Evolutionary conservation across 202 grass and related monocot species (phyloP).

Genomic region (Musa balbisiana): DNA sequence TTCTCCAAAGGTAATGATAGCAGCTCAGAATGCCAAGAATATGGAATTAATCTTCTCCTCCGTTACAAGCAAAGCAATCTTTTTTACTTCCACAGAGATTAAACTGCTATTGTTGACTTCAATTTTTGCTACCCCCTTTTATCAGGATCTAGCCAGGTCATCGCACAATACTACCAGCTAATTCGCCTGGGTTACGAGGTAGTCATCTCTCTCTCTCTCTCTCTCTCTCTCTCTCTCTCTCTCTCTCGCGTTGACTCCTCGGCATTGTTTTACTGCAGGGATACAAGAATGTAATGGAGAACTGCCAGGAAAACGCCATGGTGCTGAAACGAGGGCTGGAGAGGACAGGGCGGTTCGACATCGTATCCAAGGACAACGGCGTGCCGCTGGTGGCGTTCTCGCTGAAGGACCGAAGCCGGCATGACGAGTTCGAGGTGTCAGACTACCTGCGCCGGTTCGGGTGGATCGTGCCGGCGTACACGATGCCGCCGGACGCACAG

Average conservation of each 20-base stretch:
- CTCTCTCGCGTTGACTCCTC: conserved; percentile 9
- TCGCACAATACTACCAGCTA: conserved; percentile 97
- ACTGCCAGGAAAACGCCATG: conserved; percentile 91
- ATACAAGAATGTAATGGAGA: conserved; percentile 91
- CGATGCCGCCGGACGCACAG: conserved; percentile 71
- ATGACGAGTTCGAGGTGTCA: conserved; percentile 81
- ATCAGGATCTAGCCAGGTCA: conserved; percentile 73
- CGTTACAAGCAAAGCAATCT: too few relatives aligned
- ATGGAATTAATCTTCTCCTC: too few relatives aligned
- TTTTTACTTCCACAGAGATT: too few relatives aligned
- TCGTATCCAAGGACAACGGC: conserved; percentile 89
- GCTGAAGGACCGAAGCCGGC: conserved; percentile 58
- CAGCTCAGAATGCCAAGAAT: too few relatives aligned
- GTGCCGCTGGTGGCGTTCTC: conserved; percentile 94
- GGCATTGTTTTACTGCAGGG: conserved; percentile 31
- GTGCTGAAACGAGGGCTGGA: conserved; percentile 68
- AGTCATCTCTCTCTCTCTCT: not conserved
- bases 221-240: not conserved
- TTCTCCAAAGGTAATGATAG: conserved; percentile 66
- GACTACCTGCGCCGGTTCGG: conserved; percentile 69
- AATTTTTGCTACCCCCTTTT: not conserved
- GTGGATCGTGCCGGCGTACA: conserved; percentile 96
- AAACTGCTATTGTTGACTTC: too few relatives aligned
- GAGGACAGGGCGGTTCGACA: conserved; percentile 58
- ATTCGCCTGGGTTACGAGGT: conserved; percentile 94